Base-by-base conservation (phyloP, 371 early-diverging fungal species). In the Rhizopus delemar region DNA sequence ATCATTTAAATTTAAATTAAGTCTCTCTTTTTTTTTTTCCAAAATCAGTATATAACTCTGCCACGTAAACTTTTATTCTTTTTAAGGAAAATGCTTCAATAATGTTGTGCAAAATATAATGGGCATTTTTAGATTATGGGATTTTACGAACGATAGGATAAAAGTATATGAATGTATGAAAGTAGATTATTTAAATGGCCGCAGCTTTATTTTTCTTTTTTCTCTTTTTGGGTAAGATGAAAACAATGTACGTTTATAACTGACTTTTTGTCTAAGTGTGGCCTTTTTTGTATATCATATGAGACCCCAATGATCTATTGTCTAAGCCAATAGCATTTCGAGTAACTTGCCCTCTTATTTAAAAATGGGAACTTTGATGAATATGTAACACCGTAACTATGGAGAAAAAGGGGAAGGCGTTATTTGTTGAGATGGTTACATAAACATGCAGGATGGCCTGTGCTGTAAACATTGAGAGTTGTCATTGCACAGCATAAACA, bases 381-480 rank as follows among this genome's bases (percentile, higher is more conserved):
- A 22, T 22, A 22, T 22, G 22, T 22, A 22, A 22, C 22, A 22
- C 22, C 22, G 22, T 22, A 22, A 22, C 22, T 22, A 22, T 22
- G 22, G 22, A 22, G 22, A 22, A 22, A 22, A 22, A 22, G 22
- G 22, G 22, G 22, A 22, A 22, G 22, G 22, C 22, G 22, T 8
- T 38, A 38, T 38, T 38, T 38, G 39, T 38, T 38, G 13, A 11
- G 8, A 13, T 38, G 39, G 39, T 38, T 38, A 38, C 39, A 38
- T 38, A 57, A 57, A 57, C 57, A 57, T 57, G 38, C 39, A 48
- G 29, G 39, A 38, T 57, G 57, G 57, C 57, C 57, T 57, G 57
- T 57, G 57, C 57, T 49, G 57, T 49, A 57, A 57, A 57, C 57
- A 57, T 57, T 57, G 57, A 39, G 41, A 29, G 39, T 49, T 49